Evolutionary conservation across 208 protist genomes (phyloP).

Genomic region (Porcisia hertigi): DNA sequence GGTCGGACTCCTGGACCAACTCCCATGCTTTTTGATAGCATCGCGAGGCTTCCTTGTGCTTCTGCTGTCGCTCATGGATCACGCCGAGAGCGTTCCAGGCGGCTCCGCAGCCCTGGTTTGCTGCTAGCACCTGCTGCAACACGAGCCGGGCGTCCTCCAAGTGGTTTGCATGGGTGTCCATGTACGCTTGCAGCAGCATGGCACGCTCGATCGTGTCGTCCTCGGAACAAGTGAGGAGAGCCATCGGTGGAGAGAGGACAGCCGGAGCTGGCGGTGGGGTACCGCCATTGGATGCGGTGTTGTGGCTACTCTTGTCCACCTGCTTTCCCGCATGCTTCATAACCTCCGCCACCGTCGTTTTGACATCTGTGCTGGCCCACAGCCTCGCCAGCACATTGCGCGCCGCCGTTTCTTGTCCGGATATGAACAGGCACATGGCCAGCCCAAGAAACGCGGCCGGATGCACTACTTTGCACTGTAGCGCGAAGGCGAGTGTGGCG

Average conservation of each 20-base stretch:
- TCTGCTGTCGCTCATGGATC: conserved; percentile 86
- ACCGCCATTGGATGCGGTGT: neutral
- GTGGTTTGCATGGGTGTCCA: conserved; percentile 82
- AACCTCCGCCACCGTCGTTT: conserved; percentile 12
- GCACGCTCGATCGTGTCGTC: conserved; percentile 71
- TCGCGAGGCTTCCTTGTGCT: conserved; percentile 89
- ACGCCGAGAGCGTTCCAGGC: conserved; percentile 90
- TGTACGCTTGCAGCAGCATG: conserved; percentile 86
- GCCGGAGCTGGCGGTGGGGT: neutral
- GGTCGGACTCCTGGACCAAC: conserved; percentile 81
- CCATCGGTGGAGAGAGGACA: conserved; percentile 5
- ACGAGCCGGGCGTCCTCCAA: conserved; percentile 74
- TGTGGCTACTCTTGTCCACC: conserved; percentile 5
- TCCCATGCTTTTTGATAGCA: conserved; percentile 95
- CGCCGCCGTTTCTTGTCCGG: conserved; percentile 80
- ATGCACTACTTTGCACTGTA: conserved; percentile 46
- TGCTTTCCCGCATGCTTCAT: neutral
- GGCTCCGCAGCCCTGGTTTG: conserved; percentile 77
- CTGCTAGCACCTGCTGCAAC: conserved; percentile 60
- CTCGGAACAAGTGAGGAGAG: conserved; percentile 28
- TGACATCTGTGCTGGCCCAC: conserved; percentile 21
- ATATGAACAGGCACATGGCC: conserved; percentile 71
- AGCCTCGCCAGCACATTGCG: conserved; percentile 46
- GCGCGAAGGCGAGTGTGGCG: conserved; percentile 41
- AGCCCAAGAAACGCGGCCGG: conserved; percentile 74